Conservation (phyloP, 1,284 basidiomycete species). For the Trichosporon sp. region DNA sequence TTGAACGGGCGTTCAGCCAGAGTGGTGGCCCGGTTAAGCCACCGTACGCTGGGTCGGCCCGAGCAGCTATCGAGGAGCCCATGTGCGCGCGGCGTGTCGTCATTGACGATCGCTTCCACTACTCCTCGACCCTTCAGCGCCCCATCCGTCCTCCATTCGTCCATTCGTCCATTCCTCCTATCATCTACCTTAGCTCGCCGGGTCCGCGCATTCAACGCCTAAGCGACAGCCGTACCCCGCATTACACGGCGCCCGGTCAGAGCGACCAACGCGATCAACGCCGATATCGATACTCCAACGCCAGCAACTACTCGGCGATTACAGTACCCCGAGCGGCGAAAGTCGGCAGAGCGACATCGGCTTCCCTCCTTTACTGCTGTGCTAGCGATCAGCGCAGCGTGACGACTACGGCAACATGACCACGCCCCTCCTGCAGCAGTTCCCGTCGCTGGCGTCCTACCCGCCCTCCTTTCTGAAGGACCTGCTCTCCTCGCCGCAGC, state of each 20-base stretch:
- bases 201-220: neutral
- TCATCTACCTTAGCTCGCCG: neutral
- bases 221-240: neutral
- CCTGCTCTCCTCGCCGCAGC: constrained; percentile 73
- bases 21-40: neutral
- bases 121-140: neutral
- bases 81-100: constrained; percentile 15
- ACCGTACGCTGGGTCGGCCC: neutral
- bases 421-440: constrained; percentile 53
- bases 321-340: neutral
- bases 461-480: constrained; percentile 68
- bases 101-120: constrained; percentile 2
- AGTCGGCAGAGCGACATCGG: neutral
- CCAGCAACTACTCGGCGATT: neutral
- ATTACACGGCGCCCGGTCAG: neutral
- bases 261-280: neutral
- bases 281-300: neutral
- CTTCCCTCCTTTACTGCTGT: neutral
- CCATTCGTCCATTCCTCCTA: constrained; percentile 2
- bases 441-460: constrained; percentile 51
- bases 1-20: neutral
- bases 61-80: neutral
- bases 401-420: constrained; percentile 40
- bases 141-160: neutral
- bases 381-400: neutral